Evolutionary conservation across 2,329 filamentous ascomycete genomes (phyloP), one percentile per base, ranked within the genome.

Genomic region (Monosporascus sp.): DNA sequence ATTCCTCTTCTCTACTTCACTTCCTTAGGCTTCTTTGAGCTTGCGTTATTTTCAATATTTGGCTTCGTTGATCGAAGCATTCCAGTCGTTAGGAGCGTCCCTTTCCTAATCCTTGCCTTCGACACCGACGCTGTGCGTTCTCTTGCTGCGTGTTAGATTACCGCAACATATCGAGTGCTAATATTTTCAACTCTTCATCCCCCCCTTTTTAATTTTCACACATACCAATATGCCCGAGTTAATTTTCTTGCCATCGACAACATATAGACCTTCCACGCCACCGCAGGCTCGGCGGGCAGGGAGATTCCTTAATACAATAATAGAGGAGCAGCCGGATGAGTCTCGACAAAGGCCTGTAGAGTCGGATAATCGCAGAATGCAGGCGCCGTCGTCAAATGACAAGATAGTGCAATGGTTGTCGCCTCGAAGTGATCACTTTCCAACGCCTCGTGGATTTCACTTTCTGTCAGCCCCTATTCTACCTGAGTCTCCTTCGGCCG

Each of bases 371-470:
- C 57, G 51, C 57, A 60, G 55, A 48, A 52, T 57, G 37, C 58
- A 60, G 56, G 62, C 64, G 59, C 63, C 59, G 52, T 71, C 59
- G 46, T 63, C 75, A 41, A 70, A 74, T 55, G 70, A 81, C 53
- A 80, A 77, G 65, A 78, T 82, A 58, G 73, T 79, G 58, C 76
- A 79, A 57, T 84, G 81, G 81, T 67, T 83, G 44, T 81, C 80
- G 44, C 81, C 81, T 44, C 70, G 77, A 68, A 82, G 77, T 66
- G 80, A 82, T 61, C 79, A 89, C 66, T 90, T 90, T 65, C 87
- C 86, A 42, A 88, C 86, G 8, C 86, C 86, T n/a, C 78, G 83
- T 62, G 86, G 84, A 54, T 73, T 81, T 60, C 77, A 86, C 68
- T 85, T 84, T 65, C 77, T 86, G 65, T 75, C 83, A 39, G 83